Evolutionary conservation across 164 flowering plant species (phyloP).

Genomic region (Nymphaea thermarum): DNA sequence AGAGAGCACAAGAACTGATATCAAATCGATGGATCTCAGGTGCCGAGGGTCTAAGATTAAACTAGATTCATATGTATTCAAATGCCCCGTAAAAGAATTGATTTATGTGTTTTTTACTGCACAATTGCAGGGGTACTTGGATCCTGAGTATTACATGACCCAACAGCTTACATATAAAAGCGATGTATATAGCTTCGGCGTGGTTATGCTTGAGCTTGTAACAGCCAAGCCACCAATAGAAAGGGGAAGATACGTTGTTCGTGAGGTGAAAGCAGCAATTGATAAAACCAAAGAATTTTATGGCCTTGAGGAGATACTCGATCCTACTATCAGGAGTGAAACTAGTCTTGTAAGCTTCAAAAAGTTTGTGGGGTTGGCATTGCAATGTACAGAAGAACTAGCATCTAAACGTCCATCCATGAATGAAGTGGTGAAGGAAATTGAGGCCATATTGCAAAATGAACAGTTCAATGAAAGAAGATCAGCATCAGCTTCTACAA

Average conservation of each 20-base stretch:
- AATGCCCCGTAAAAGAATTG: no score
- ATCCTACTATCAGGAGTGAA: slow-evolving; percentile 22
- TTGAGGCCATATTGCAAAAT: slow-evolving; percentile 40
- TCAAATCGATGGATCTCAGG: no score
- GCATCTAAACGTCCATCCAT: slow-evolving; percentile 40
- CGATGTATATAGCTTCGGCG: slow-evolving; percentile 65
- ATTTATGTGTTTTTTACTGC: background rate
- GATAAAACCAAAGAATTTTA: slow-evolving; percentile 24
- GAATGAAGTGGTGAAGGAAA: slow-evolving; percentile 54
- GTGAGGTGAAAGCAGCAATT: slow-evolving; percentile 26
- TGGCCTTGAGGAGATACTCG: slow-evolving; percentile 29
- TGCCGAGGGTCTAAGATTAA: no score
- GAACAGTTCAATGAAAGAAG: slow-evolving; percentile 27
- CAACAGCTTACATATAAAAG: slow-evolving; percentile 57
- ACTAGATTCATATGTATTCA: no score
- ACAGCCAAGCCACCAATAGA: slow-evolving; percentile 46
- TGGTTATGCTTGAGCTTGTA: slow-evolving; percentile 41
- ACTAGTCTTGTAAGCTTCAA: slow-evolving; percentile 23
- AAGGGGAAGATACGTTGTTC: slow-evolving; percentile 38
- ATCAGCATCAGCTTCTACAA: slow-evolving; percentile 37
- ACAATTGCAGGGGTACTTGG: slow-evolving; percentile 53
- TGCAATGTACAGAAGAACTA: slow-evolving; percentile 38
- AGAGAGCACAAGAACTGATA: background rate
- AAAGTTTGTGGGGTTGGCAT: slow-evolving; percentile 39
- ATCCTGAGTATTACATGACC: slow-evolving; percentile 69